Percentiles rank a stretch among this genome's conserved stretches.
phyloP scores from a whole-genome alignment of 192 early-diverging fungal species.

The Podila clonocystis region DNA sequence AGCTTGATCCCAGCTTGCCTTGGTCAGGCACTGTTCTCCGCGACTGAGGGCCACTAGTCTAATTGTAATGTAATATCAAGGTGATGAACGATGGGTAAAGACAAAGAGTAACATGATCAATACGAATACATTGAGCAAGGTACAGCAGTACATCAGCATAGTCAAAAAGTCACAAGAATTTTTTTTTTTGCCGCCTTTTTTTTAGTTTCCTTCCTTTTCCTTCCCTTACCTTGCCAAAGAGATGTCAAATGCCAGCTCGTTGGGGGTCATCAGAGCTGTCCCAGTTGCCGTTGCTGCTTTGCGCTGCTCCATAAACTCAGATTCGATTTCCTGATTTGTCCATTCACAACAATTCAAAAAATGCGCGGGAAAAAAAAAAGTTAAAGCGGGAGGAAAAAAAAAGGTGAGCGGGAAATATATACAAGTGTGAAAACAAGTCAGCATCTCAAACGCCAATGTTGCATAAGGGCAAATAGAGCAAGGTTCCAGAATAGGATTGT shows the following conservation, averaged over 20 bases:
- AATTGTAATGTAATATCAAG: not conserved
- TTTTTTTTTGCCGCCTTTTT: not conserved
- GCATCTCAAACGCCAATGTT: too few species aligned
- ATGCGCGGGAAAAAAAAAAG: constrained; percentile 29
- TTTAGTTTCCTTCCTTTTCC: not conserved
- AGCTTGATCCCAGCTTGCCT: constrained; percentile 28
- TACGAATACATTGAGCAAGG: not conserved
- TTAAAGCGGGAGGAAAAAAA: constrained; percentile 2
- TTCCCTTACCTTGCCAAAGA: constrained; percentile 40
- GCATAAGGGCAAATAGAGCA: too few species aligned
- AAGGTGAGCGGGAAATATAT: not conserved
- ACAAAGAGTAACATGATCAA: not conserved
- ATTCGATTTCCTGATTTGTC: constrained; percentile 45
- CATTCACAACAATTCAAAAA: constrained; percentile 10
- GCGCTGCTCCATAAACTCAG: constrained; percentile 47
- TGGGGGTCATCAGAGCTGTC: constrained; percentile 29
- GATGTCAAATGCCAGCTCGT: constrained; percentile 43
- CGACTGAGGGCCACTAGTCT: constrained; percentile 37
- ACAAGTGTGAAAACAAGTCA: not conserved
- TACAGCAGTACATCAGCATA: not conserved
- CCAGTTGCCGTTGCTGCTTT: constrained; percentile 35
- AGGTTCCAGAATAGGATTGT: not conserved
- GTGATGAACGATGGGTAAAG: not conserved
- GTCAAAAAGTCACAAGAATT: not conserved
- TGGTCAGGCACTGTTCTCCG: constrained; percentile 27